phyloP scores from a whole-genome alignment of 345 rosid species.

The Hibiscus syriacus region DNA sequence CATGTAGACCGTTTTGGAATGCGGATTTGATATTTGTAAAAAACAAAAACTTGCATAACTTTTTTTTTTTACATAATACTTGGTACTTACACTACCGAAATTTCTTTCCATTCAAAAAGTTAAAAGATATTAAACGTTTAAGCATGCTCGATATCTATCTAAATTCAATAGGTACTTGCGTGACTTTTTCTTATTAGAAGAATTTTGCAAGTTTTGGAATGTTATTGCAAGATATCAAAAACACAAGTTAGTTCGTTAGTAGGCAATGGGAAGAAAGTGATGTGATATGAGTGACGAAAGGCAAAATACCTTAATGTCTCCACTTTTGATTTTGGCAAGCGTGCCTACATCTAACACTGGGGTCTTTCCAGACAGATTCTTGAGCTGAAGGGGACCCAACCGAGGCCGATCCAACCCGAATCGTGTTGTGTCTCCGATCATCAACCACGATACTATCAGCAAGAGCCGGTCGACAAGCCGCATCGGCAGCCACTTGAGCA shows the following conservation, averaged over 20 bases:
- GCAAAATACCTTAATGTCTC: constrained; percentile 63
- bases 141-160: too few species aligned
- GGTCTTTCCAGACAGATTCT: constrained; percentile 71
- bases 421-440: constrained; percentile 65
- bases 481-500: constrained; percentile 84
- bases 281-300: constrained; percentile 12
- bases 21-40: too few species aligned
- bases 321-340: constrained; percentile 75
- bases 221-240: neutral
- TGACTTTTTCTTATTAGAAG: neutral
- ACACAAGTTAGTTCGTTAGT: constrained; percentile 6
- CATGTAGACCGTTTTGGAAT: too few species aligned
- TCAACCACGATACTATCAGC: constrained; percentile 51
- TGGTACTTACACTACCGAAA: too few species aligned
- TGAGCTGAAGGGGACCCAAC: constrained; percentile 74
- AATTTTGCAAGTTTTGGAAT: neutral
- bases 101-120: too few species aligned
- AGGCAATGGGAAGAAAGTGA: neutral
- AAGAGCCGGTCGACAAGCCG: constrained; percentile 67
- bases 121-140: too few species aligned
- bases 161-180: too few species aligned
- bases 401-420: constrained; percentile 72
- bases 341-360: constrained; percentile 93
- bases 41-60: too few species aligned
- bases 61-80: too few species aligned